Evolutionary conservation across 192 early-diverging fungal species (phyloP).

Genomic region (Diversispora eburnea): DNA sequence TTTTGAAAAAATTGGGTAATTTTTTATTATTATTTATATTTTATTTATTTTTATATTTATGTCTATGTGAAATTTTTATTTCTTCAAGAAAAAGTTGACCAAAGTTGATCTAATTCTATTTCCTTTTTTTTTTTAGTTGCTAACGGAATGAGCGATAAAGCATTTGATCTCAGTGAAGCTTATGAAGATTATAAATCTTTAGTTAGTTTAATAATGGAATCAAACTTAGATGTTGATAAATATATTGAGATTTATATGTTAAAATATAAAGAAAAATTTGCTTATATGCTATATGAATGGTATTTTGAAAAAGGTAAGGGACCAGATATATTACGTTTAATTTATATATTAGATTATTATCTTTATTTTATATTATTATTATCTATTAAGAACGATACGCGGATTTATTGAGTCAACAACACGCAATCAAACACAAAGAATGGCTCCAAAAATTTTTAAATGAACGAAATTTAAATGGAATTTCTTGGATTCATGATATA

Average conservation of each 20-base stretch:
- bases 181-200: slow-evolving; percentile 23
- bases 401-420: slow-evolving; percentile 3
- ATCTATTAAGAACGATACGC: not conserved
- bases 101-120: not conserved
- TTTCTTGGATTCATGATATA: slow-evolving; percentile 24
- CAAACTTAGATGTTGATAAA: not conserved
- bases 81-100: too few relatives aligned
- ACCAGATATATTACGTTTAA: not conserved
- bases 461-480: slow-evolving; percentile 8
- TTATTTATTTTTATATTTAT: not conserved
- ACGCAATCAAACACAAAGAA: slow-evolving; percentile 1
- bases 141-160: slow-evolving; percentile 13
- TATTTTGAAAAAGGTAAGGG: slow-evolving; percentile 23
- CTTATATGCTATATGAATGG: slow-evolving; percentile 25
- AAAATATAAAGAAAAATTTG: slow-evolving; percentile 28
- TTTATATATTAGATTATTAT: not conserved
- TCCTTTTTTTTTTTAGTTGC: not conserved
- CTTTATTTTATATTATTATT: not conserved
- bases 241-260: slow-evolving; percentile 10
- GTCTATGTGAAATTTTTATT: not conserved
- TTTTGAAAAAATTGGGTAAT: slow-evolving; percentile 20
- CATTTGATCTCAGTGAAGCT: slow-evolving; percentile 18
- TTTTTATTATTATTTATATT: not conserved
- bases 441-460: slow-evolving; percentile 5
- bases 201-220: slow-evolving; percentile 17